Percentiles rank a stretch among this genome's conserved stretches.
phyloP scores from a whole-genome alignment of 768 basidiomycete genomes.

The Tylopilus plumbeoviolaceoides region DNA sequence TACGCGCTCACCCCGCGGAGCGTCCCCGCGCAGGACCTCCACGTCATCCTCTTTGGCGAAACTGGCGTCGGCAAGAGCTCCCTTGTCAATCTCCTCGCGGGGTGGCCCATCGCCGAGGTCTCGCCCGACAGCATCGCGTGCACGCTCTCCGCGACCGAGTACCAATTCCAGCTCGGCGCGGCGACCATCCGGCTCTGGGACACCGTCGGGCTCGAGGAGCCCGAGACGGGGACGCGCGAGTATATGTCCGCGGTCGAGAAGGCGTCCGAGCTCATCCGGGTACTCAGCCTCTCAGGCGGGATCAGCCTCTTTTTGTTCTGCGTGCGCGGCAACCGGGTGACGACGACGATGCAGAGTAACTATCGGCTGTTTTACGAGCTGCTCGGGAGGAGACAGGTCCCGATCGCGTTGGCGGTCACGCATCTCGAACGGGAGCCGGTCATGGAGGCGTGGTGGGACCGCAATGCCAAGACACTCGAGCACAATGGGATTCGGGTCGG shows the following conservation, averaged over 20 bases:
- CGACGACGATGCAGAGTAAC: constrained; percentile 26
- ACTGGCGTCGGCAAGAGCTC: constrained; percentile 35
- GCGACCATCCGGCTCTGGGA: constrained; percentile 28
- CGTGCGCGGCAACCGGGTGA: constrained; percentile 29
- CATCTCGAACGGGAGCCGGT: constrained; percentile 32
- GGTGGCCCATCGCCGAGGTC: constrained; percentile 23
- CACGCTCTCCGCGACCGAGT: constrained; percentile 26
- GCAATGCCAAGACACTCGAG: constrained; percentile 22
- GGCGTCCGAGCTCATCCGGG: constrained; percentile 30
- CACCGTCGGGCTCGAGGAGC: constrained; percentile 31
- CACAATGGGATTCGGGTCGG: constrained; percentile 15
- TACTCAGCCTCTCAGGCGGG: constrained; percentile 24
- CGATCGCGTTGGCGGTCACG: constrained; percentile 37
- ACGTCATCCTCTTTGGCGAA: constrained; percentile 41
- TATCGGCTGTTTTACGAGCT: constrained; percentile 37
- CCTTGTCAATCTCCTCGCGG: constrained; percentile 36
- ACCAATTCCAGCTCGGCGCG: constrained; percentile 24
- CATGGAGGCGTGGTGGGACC: constrained; percentile 33
- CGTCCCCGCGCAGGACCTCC: constrained; percentile 17
- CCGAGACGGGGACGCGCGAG: constrained; percentile 9
- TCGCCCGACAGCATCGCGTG: constrained; percentile 31
- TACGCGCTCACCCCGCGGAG: constrained; percentile 20
- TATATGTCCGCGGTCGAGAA: constrained; percentile 27
- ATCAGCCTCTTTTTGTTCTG: constrained; percentile 32
- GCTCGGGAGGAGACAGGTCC: constrained; percentile 36